These are phyloP conservation scores for Phyllosticta citriasiana DNA, from an alignment of 2,329 filamentous ascomycete species.

Conservation along the genomic window DNA sequence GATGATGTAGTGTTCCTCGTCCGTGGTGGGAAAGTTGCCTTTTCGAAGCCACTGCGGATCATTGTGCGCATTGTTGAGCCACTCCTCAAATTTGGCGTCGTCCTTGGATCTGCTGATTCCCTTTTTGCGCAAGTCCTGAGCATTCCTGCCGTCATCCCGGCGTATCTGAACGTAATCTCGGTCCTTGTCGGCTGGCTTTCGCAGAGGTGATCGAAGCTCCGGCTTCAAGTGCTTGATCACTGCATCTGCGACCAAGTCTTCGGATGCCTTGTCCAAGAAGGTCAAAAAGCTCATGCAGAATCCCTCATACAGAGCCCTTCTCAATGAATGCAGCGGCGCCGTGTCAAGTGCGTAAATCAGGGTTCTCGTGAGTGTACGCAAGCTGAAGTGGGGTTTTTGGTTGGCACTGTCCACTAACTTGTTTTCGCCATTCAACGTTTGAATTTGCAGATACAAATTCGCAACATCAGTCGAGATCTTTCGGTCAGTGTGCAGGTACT, in stretches of 20 bases:
- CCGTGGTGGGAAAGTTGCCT: slow-evolving; percentile 55
- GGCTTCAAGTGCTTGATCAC: slow-evolving; percentile 72
- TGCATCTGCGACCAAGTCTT: slow-evolving; percentile 65
- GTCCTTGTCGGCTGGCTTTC: slow-evolving; percentile 61
- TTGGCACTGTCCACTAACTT: slow-evolving; percentile 87
- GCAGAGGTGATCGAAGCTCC: slow-evolving; percentile 68
- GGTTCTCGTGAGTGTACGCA: slow-evolving; percentile 84
- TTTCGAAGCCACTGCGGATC: slow-evolving; percentile 85
- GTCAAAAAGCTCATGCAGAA: slow-evolving; percentile 98
- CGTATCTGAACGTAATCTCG: slow-evolving; percentile 57
- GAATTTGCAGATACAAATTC: slow-evolving; percentile 78
- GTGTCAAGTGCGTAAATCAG: slow-evolving; percentile 82
- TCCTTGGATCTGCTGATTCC: slow-evolving; percentile 3
- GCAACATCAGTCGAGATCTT: slow-evolving; percentile 72
- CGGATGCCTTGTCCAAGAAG: slow-evolving; percentile 71
- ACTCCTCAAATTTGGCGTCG: slow-evolving; percentile 8
- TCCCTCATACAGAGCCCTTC: slow-evolving; percentile 82
- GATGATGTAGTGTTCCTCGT: slow-evolving; percentile 86
- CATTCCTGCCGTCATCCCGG: slow-evolving; percentile 2
- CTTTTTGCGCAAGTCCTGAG: slow-evolving; percentile 4
- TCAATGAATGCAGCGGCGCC: slow-evolving; percentile 70
- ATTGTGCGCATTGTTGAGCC: slow-evolving; percentile 36
- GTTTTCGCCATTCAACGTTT: slow-evolving; percentile 69
- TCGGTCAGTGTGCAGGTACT: slow-evolving; percentile 43
- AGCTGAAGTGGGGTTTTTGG: slow-evolving; percentile 92